phyloP scores from a whole-genome alignment of 2,329 filamentous ascomycete species.

The Cadophora malorum region DNA sequence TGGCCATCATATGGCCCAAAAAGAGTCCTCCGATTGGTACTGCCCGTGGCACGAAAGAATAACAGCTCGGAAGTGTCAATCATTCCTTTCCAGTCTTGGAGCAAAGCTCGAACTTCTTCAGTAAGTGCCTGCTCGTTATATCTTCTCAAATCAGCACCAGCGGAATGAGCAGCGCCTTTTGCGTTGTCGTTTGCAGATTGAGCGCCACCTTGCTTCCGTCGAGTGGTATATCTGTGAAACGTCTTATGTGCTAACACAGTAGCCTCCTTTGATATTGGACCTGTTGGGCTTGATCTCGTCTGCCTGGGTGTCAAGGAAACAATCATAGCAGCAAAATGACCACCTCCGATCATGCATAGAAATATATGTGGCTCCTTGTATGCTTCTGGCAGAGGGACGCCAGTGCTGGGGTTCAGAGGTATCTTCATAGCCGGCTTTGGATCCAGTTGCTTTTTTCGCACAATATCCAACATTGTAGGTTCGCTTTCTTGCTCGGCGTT shows the following conservation, averaged over 20 bases:
- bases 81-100: constrained; percentile 83
- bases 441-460: constrained; percentile 79
- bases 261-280: constrained; percentile 81
- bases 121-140: constrained; percentile 93
- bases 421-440: constrained; percentile 58
- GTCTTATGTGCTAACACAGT: constrained; percentile 95
- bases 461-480: constrained; percentile 65
- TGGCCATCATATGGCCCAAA: constrained; percentile 93
- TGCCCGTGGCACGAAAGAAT: constrained; percentile 89
- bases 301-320: constrained; percentile 85
- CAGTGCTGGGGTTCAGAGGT: constrained; percentile 62
- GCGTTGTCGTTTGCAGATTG: constrained; percentile 93
- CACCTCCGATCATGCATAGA: constrained; percentile 97
- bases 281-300: constrained; percentile 68
- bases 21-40: constrained; percentile 82
- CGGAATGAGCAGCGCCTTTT: constrained; percentile 94
- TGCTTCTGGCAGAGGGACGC: constrained; percentile 58
- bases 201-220: constrained; percentile 93
- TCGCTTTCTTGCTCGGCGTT: constrained; percentile 71
- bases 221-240: constrained; percentile 95
- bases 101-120: constrained; percentile 82
- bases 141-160: constrained; percentile 84
- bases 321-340: constrained; percentile 96
- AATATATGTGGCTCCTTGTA: constrained; percentile 86
- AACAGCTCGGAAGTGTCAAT: constrained; percentile 85